phyloP scores from a whole-genome alignment of 495 filamentous ascomycete species.

The Tuber aestivum region DNA sequence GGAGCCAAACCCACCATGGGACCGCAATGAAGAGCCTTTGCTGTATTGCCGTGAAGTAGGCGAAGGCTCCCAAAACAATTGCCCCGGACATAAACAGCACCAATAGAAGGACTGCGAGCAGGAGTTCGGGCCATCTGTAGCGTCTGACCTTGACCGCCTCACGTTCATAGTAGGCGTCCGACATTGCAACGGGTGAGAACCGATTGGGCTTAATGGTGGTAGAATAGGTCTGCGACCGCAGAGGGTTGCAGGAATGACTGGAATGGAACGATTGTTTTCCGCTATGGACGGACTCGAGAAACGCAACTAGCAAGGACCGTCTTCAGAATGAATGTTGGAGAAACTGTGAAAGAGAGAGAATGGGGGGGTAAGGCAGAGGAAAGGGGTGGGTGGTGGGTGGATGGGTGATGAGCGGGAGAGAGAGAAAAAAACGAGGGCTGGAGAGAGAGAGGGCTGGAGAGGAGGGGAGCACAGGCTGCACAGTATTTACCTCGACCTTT shows the following conservation, averaged over 20 bases:
- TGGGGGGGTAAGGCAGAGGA: slow-evolving; percentile 9
- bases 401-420: not conserved
- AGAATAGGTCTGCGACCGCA: slow-evolving; percentile 29
- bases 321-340: slow-evolving; percentile 12
- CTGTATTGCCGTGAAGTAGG: slow-evolving; percentile 77
- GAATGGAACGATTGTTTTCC: not conserved
- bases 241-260: slow-evolving; percentile 12
- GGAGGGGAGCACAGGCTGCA: slow-evolving; percentile 4
- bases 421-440: slow-evolving; percentile 9
- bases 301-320: slow-evolving; percentile 5
- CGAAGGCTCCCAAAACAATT: slow-evolving; percentile 78
- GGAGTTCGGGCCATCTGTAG: slow-evolving; percentile 91
- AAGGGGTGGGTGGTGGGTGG: slow-evolving; percentile 3
- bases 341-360: slow-evolving; percentile 6
- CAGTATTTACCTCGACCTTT: slow-evolving; percentile 28
- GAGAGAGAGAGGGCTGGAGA: slow-evolving; percentile 1
- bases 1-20: slow-evolving; percentile 64
- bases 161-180: slow-evolving; percentile 24
- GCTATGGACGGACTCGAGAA: not conserved
- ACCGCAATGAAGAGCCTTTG: slow-evolving; percentile 60
- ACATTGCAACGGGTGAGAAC: slow-evolving; percentile 22
- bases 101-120: slow-evolving; percentile 88
- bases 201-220: slow-evolving; percentile 25
- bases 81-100: slow-evolving; percentile 73
- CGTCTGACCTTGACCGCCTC: slow-evolving; percentile 51